These are phyloP conservation scores for Kurtzmaniella fragi DNA, from an alignment of 805 yeast species.

Conservation along the genomic window DNA sequence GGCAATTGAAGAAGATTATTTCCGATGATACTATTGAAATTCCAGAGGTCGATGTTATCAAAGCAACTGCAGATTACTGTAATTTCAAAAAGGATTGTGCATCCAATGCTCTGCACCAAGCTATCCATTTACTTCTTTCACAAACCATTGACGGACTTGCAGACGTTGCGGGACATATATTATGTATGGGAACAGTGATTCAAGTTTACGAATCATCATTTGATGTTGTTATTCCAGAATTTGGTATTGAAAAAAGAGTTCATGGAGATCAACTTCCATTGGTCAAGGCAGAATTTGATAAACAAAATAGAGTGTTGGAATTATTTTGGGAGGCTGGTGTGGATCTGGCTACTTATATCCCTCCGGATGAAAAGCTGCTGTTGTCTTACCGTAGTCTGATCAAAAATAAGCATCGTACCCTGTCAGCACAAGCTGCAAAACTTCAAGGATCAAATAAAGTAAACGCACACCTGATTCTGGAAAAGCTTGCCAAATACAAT, in stretches of 20 bases:
- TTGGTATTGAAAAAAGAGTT: slow-evolving; percentile 92
- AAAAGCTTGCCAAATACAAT: slow-evolving; percentile 46
- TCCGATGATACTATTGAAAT: slow-evolving; percentile 12
- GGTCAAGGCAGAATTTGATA: slow-evolving; percentile 87
- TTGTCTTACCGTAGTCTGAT: slow-evolving; percentile 73
- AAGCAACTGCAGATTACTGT: slow-evolving; percentile 85
- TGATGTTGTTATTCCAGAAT: slow-evolving; percentile 87
- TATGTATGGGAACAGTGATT: slow-evolving; percentile 79
- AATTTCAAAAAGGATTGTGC: slow-evolving; percentile 96
- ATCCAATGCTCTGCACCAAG: slow-evolving; percentile 88
- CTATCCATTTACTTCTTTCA: slow-evolving; percentile 78
- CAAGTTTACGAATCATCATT: slow-evolving; percentile 96
- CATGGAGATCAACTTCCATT: slow-evolving; percentile 97
- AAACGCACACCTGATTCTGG: slow-evolving; percentile 31
- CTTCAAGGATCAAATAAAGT: slow-evolving; percentile 37
- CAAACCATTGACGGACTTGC: slow-evolving; percentile 77
- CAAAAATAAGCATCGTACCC: slow-evolving; percentile 70
- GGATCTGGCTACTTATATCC: slow-evolving; percentile 86
- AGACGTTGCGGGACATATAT: slow-evolving; percentile 69
- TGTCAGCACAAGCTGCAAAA: slow-evolving; percentile 67
- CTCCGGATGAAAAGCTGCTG: slow-evolving; percentile 82
- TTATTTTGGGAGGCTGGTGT: slow-evolving; percentile 90
- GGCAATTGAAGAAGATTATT: slow-evolving; percentile 75
- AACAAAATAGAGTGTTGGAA: slow-evolving; percentile 60
- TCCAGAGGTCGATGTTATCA: slow-evolving; percentile 51